Conservation (phyloP, 306 rosid species). For the Cicer bijugum region DNA sequence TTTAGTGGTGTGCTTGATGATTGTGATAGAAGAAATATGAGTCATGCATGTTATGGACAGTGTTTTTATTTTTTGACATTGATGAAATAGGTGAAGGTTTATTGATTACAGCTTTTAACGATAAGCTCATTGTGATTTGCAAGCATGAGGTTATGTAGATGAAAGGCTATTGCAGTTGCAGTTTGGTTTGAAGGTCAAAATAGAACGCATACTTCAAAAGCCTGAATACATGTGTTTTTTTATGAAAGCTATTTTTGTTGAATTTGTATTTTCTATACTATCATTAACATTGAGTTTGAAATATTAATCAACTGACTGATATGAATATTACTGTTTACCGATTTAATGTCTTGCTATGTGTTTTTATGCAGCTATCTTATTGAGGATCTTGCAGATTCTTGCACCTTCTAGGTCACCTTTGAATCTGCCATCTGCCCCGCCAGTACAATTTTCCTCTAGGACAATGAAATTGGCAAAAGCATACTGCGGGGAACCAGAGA, state of each 20-base stretch:
- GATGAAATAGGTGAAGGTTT: neutral
- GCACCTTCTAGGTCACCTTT: constrained; percentile 69
- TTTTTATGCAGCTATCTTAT: constrained; percentile 70
- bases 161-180: constrained; percentile 8
- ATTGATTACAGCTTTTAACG: constrained; percentile 7
- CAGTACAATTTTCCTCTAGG: constrained; percentile 59
- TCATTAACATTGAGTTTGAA: constrained; percentile 13
- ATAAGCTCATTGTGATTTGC: constrained; percentile 21
- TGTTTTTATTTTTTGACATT: neutral
- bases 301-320: constrained; percentile 21
- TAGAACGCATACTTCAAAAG: constrained; percentile 8
- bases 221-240: neutral
- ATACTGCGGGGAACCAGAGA: constrained; percentile 61
- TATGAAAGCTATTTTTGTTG: neutral
- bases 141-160: constrained; percentile 1
- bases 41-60: constrained; percentile 17
- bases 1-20: neutral
- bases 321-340: constrained; percentile 26
- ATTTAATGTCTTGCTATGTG: constrained; percentile 38
- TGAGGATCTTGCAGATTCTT: constrained; percentile 62
- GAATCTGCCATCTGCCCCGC: constrained; percentile 46
- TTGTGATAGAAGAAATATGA: constrained; percentile 27
- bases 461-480: constrained; percentile 73
- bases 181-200: constrained; percentile 12
- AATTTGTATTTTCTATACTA: constrained; percentile 16